Evolutionary conservation across 2,329 filamentous ascomycete species (phyloP), one percentile per base, ranked within the genome.

Genomic region (Arthrocladium fulminans): DNA sequence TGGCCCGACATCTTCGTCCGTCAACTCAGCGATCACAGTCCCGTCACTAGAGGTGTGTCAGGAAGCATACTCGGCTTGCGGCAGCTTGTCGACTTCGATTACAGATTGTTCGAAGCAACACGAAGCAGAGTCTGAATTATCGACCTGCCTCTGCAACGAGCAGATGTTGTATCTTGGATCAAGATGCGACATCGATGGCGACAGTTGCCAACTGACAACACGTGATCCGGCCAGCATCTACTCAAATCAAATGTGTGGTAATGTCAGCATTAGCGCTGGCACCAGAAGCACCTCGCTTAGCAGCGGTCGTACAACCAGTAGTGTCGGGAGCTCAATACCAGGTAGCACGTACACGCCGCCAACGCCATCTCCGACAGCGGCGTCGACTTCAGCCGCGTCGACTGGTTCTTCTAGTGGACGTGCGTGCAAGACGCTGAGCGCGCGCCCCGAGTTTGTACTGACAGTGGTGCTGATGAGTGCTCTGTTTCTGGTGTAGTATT

Each of bases 121-220:
- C 38, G 38, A 22, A 24, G 9, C 19, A 41, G 19, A 41, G 38
- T 41, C 19, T 12, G 38, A 19, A 12, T 41, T 41, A 19, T 41
- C 38, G 9, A 41, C 10, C 6, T 41, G 38, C 38, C 19, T 41
- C 19, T 41, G 38, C 24, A 41, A 41, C 19, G 38, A 41, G 38
- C 19, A 41, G 12, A 41, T 41, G 38, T 41, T 41, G 38, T 41
- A 41, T 41, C 9, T 41, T 13, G 38, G 19, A 22, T 41, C 38
- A 19, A 19, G 38, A 6, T 41, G 38, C 13, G 38, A 41, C 19
- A 41, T 41, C 38, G 38, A 41, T 22, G 38, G 38, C 10, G 19
- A 22, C 19, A 41, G 38, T 24, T 41, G 38, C 19, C 38, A 19
- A 10, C 38, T 41, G 9, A 41, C 19, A 10, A 41, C 38, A 22